Conservation (phyloP, 1,284 basidiomycete genomes). For the Ustilago lituana region DNA sequence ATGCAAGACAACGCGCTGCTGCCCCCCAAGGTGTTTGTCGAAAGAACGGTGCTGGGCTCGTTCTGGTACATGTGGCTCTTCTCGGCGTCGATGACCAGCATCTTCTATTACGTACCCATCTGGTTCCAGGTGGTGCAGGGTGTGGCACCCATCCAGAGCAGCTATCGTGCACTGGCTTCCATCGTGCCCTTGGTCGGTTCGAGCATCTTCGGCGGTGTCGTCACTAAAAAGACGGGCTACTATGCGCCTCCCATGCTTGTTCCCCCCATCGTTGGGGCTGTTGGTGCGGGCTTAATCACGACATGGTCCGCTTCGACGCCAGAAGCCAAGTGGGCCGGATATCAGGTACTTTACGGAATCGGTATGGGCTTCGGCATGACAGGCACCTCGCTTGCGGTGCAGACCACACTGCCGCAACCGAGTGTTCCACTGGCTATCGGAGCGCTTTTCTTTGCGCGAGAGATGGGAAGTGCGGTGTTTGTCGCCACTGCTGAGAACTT, state of each 20-base stretch:
- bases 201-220: slow-evolving; percentile 9
- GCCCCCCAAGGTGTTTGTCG: slow-evolving; percentile 11
- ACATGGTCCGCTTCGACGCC: slow-evolving; percentile 10
- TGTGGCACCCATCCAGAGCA: slow-evolving; percentile 3
- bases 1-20: slow-evolving; percentile 15
- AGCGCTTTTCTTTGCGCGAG: slow-evolving; percentile 24
- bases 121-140: slow-evolving; percentile 29
- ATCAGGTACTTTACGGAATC: slow-evolving; percentile 25
- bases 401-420: slow-evolving; percentile 12
- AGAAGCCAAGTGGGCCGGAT: slow-evolving; percentile 16
- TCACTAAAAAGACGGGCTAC: slow-evolving; percentile 16
- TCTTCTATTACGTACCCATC: slow-evolving; percentile 38
- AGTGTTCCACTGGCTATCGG: slow-evolving; percentile 21
- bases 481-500: slow-evolving; percentile 23
- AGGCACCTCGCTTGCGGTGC: slow-evolving; percentile 23
- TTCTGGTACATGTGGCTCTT: slow-evolving; percentile 27
- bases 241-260: slow-evolving; percentile 20
- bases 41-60: slow-evolving; percentile 16
- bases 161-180: slow-evolving; percentile 19
- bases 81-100: slow-evolving; percentile 11
- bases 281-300: slow-evolving; percentile 22
- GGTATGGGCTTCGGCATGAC: slow-evolving; percentile 28
- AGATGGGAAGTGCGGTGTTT: slow-evolving; percentile 30
- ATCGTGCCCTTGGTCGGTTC: slow-evolving; percentile 14
- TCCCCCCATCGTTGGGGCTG: slow-evolving; percentile 13